Percentiles rank a stretch among this genome's conserved stretches.
phyloP scores from a whole-genome alignment of 306 rosid genomes.

The Castanopsis chinensis region DNA sequence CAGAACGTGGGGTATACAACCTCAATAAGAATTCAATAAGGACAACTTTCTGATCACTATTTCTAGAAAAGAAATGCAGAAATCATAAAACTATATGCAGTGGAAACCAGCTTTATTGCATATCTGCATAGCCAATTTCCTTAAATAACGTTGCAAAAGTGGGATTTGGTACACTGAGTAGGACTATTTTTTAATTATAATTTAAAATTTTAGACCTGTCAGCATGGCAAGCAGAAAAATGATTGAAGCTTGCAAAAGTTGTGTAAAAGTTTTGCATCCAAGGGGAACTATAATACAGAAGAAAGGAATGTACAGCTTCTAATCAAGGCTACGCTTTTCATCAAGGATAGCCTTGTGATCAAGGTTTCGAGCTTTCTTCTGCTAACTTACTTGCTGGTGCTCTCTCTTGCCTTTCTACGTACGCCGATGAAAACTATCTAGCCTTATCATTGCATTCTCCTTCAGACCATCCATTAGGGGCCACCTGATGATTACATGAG shows the following conservation, averaged over 20 bases:
- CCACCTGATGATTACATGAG: conserved; percentile 41
- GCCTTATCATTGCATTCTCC: conserved; percentile 76
- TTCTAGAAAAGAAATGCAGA: no score
- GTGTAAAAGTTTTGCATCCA: background rate
- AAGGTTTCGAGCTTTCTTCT: conserved; percentile 21
- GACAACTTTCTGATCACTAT: no score
- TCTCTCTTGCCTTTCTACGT: conserved; percentile 62
- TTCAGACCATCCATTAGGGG: conserved; percentile 86
- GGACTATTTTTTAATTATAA: background rate
- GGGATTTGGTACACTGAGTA: no score
- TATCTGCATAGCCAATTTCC: no score
- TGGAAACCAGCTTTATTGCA: no score
- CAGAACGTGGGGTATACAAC: no score
- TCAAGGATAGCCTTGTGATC: conserved; percentile 20
- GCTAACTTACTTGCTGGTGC: conserved; percentile 44
- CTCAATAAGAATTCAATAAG: no score
- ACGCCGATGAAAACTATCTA: conserved; percentile 96
- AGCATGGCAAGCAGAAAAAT: background rate
- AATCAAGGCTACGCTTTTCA: no score
- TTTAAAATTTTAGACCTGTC: background rate
- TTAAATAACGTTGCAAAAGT: no score
- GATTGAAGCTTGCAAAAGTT: background rate
- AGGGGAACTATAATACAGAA: conserved; percentile 23
- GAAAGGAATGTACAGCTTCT: conserved; percentile 31
- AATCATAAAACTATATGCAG: no score